Conservation (phyloP, 2,329 filamentous ascomycete species). For the Fusarium keratoplasticum region DNA sequence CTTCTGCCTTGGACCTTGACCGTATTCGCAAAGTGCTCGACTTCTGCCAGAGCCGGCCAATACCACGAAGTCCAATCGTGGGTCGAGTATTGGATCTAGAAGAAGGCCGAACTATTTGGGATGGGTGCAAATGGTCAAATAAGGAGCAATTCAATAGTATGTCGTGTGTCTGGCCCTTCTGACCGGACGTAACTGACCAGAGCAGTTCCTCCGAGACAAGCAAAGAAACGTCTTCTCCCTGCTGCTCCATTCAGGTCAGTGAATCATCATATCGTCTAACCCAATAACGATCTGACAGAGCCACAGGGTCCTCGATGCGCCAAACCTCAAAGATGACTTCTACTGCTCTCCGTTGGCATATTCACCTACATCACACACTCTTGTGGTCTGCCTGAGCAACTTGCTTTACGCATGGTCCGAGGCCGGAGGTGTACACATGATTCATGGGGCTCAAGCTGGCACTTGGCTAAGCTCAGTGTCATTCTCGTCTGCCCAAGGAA, state of each 20-base stretch:
- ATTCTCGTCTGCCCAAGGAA: constrained; percentile 84
- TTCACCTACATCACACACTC: constrained; percentile 76
- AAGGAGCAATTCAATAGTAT: constrained; percentile 26
- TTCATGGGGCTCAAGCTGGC: constrained; percentile 46
- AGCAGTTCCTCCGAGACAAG: constrained; percentile 29
- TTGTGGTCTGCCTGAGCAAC: constrained; percentile 86
- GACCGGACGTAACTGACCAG: constrained; percentile 6
- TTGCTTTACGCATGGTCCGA: constrained; percentile 93
- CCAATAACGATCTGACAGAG: constrained; percentile 47
- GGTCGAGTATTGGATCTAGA: background rate
- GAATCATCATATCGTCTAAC: background rate
- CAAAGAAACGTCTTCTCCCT: constrained; percentile 64
- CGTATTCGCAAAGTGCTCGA: constrained; percentile 74
- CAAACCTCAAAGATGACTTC: constrained; percentile 90
- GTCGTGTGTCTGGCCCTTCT: background rate
- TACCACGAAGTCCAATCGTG: constrained; percentile 7
- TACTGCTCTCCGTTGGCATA: constrained; percentile 95
- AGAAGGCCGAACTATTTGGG: constrained; percentile 39
- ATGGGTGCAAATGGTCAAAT: constrained; percentile 41
- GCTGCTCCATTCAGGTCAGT: constrained; percentile 80
- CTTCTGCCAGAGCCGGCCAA: constrained; percentile 51
- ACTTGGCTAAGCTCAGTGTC: constrained; percentile 84
- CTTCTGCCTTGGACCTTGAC: constrained; percentile 84
- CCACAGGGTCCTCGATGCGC: constrained; percentile 83
- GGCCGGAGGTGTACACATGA: constrained; percentile 68